These are phyloP conservation scores for Colletotrichum theobromicola DNA, from an alignment of 2,329 filamentous ascomycete species.

Conservation along the genomic window DNA sequence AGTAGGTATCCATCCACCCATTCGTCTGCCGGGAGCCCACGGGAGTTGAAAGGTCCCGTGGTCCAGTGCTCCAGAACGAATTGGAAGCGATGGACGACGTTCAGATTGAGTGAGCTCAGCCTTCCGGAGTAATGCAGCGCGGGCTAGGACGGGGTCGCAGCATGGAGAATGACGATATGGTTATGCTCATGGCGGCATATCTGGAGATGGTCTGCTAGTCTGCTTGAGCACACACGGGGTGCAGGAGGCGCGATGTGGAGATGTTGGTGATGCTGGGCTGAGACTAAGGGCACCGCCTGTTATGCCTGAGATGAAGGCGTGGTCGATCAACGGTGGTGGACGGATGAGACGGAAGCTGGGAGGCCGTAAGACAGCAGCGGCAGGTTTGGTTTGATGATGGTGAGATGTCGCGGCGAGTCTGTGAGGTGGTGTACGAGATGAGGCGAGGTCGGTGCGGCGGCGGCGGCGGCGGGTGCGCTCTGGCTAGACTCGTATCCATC, in stretches of 20 bases:
- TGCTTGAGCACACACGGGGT: not conserved
- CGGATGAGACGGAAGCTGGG: conserved; percentile 10
- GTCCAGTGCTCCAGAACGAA: not conserved
- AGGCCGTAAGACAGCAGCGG: conserved; percentile 13
- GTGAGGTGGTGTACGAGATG: conserved; percentile 4
- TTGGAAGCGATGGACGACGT: conserved; percentile 1
- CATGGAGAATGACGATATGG: conserved; percentile 6
- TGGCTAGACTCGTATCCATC: not conserved
- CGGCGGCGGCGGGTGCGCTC: not conserved
- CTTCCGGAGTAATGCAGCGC: not conserved
- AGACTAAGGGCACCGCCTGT: conserved; percentile 14
- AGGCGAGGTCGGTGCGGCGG: conserved; percentile 15
- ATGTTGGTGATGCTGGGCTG: conserved; percentile 4
- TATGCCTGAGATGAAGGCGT: conserved; percentile 17
- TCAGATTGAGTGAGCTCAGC: conserved; percentile 9
- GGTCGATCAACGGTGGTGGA: conserved; percentile 2
- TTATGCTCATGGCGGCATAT: not conserved
- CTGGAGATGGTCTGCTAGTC: too few relatives aligned
- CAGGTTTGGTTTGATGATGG: conserved; percentile 6
- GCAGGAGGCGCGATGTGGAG: conserved; percentile 6
- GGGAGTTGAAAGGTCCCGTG: too few relatives aligned
- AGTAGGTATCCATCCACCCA: not conserved
- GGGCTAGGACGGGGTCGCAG: not conserved
- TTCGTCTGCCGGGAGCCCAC: not conserved
- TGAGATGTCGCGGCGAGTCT: not conserved